Conservation (phyloP, 1,284 basidiomycete species). For the Ustilago loliicola region DNA sequence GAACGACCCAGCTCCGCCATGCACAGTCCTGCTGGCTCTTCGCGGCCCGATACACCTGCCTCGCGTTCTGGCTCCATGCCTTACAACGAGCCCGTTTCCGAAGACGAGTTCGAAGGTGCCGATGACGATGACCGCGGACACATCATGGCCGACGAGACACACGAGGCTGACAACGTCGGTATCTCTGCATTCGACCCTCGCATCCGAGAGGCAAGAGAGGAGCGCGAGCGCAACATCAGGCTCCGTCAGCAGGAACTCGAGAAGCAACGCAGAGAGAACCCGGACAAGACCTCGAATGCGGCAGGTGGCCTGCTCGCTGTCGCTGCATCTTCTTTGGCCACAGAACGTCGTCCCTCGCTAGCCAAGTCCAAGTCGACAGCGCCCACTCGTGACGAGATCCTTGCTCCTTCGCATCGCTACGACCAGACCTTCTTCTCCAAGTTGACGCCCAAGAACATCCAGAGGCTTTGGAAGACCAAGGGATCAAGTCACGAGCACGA, state of each 20-base stretch:
- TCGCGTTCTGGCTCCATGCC: conserved; percentile 34
- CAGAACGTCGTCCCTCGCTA: conserved; percentile 26
- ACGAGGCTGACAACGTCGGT: conserved; percentile 66
- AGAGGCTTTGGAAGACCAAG: conserved; percentile 65
- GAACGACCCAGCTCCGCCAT: conserved; percentile 58
- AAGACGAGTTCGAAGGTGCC: conserved; percentile 69
- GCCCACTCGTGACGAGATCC: conserved; percentile 62
- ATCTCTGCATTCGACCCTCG: conserved; percentile 65
- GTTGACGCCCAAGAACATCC: conserved; percentile 66
- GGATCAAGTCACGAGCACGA: conserved; percentile 41
- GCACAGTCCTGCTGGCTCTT: conserved; percentile 47
- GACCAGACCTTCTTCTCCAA: conserved; percentile 68
- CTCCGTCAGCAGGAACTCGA: conserved; percentile 65
- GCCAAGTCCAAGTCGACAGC: conserved; percentile 29
- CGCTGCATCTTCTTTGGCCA: conserved; percentile 37
- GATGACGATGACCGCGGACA: conserved; percentile 58
- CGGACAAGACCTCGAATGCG: conserved; percentile 46
- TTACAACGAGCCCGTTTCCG: conserved; percentile 68
- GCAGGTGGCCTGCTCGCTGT: conserved; percentile 53
- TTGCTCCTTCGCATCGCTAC: conserved; percentile 65
- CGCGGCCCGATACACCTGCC: conserved; percentile 61
- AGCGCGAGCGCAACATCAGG: conserved; percentile 67
- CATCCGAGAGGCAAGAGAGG: conserved; percentile 63
- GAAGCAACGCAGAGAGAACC: conserved; percentile 53
- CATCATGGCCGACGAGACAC: conserved; percentile 59